phyloP scores from a whole-genome alignment of 441 rosid species.

The Jatropha podagrica region DNA sequence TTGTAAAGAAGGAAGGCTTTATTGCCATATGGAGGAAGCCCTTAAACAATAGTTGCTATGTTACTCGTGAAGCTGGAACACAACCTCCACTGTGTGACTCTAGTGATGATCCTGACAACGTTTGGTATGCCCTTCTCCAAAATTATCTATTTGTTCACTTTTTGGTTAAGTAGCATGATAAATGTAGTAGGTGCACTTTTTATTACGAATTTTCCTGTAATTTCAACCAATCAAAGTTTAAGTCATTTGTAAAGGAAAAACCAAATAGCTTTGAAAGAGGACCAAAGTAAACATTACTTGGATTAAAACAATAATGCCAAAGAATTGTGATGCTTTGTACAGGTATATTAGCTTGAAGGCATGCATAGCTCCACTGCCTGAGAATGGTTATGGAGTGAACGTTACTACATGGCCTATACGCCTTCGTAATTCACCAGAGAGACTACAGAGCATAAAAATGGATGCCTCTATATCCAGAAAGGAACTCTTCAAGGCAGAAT shows the following conservation, averaged over 20 bases:
- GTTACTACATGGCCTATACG: conserved; percentile 77
- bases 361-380: conserved; percentile 74
- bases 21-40: conserved; percentile 93
- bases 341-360: conserved; percentile 80
- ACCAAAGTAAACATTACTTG: neutral
- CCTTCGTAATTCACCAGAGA: conserved; percentile 66
- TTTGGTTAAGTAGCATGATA: neutral
- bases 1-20: conserved; percentile 83
- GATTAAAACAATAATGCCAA: neutral
- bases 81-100: conserved; percentile 67
- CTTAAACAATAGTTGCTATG: conserved; percentile 72
- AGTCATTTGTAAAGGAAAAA: no score
- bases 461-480: conserved; percentile 84
- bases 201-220: neutral
- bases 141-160: neutral
- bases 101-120: conserved; percentile 72
- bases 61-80: conserved; percentile 55
- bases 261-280: neutral
- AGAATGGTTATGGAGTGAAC: conserved; percentile 77
- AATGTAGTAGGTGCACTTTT: neutral
- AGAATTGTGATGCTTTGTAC: conserved; percentile 20
- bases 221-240: no score
- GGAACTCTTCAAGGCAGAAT: conserved; percentile 84
- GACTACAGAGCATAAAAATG: conserved; percentile 73
- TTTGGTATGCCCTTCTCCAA: conserved; percentile 51